Evolutionary conservation across 2,329 filamentous ascomycete species (phyloP), one percentile per base, ranked within the genome.

Genomic region (Colletotrichum shisoi): DNA sequence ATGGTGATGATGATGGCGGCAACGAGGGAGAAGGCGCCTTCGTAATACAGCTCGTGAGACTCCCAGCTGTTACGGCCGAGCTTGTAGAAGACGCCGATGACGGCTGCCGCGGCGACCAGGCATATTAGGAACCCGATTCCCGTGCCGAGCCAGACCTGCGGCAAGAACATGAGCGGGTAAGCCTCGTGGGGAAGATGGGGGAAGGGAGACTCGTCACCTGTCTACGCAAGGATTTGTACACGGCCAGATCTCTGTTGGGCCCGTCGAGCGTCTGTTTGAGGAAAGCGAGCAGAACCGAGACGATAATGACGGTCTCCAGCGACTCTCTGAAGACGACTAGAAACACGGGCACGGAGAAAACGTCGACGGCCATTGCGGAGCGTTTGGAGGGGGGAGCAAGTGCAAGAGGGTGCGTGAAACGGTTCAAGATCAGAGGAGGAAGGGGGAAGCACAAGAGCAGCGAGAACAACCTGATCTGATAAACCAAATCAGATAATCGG

Each of bases 261-360:
- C 87, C 87, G 67, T 82, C 82, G 44, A 96, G 84, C 3, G 90
- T 91, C 76, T 95, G 91, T 77, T 94, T 95, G 66, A 96, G 81
- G 76, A 95, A 96, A 24, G 92, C 88, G 46, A 96, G 85, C 40
- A 96, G 82, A n/a, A 96, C 90, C 0, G 93, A 94, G 70, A 96
- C 88, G 72, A 96, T 91, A 74, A 96, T 93, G 73, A 86, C 89
- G 0, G 90, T 91, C 81, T 96, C 93, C 54, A 96, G 82, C 48
- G 88, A 88, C 80, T 96, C 93, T 74, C 93, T 89, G 76, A 96
- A 95, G 79, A 92, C 89, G 76, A 97, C 91, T 81, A 97, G 94
- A 81, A 96, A 96, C 62, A 96, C 87, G 71, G 90, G 91, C 24
- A 93, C 87, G 70, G 90, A 86, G 77, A 93, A 93, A 65, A 93